Evolutionary conservation across 768 basidiomycete species (phyloP), one percentile per base, ranked within the genome.

Genomic region (Boletus bicolor): DNA sequence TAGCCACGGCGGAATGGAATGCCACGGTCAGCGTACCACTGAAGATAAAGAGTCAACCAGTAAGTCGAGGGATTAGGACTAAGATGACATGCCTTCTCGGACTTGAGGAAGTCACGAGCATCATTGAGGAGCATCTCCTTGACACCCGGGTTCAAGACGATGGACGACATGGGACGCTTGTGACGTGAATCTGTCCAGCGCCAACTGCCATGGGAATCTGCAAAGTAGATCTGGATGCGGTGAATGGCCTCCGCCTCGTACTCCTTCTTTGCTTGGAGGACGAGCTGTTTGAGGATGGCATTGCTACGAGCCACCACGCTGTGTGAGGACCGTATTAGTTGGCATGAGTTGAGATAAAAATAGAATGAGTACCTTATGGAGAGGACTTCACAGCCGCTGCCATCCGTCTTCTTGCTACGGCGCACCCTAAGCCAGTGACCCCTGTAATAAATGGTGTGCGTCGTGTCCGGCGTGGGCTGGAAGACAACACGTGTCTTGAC

Each of bases 1-100:
- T 91, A 92, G 5, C 92, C 92, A 53, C 92, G 83, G 52, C 92
- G 87, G 82, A 91, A 93, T 32, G 92, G 92, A 61, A 93, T 93
- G 49, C 92, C 92, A 64, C 92, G 86, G 71, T 92, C 89, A n/a
- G 89, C 89, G 63, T 93, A 94, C 92, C 92, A 93, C 84, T 90
- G 35, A 54, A 32, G 24, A 58, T 28, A 36, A 5, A 54, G 50
- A 7, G 14, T 58, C 15, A 41, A 43, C 44, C 54, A 47, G 43
- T 28, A 35, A 51, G 34, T 24, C 5, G n/a, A 7, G 19, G 49
- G 9, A 41, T 32, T 24, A 14, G 12, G 7, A 14, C 28, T 9
- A 17, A 62, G 21, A 62, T 8, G 51, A 32, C 68, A 72, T 66
- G 81, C 88, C 81, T 89, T 91, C 72, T 93, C 91, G 54, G 85